Evolutionary conservation across 345 rosid species (phyloP).

Genomic region (Salix dunnii): DNA sequence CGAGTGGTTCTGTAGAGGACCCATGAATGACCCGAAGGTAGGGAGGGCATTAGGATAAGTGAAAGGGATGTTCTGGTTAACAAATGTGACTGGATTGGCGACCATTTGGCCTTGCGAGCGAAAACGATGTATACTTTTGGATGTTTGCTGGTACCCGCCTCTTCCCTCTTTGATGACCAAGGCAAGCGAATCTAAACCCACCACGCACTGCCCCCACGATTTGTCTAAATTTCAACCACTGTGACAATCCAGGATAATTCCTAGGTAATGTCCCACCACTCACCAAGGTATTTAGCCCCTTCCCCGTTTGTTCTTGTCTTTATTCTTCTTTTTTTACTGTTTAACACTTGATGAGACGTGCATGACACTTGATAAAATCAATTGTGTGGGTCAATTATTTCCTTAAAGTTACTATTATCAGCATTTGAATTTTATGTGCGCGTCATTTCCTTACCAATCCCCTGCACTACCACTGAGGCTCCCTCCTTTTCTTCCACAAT

Average conservation of each 20-base stretch:
- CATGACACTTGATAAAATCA: background rate
- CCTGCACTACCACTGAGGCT: background rate
- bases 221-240: background rate
- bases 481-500: too few relatives aligned
- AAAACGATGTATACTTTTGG: background rate
- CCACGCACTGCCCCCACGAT: background rate
- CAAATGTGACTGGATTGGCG: background rate
- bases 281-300: background rate
- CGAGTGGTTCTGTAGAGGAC: background rate
- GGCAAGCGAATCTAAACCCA: background rate
- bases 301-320: background rate
- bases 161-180: background rate
- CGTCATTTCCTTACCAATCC: background rate
- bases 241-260: background rate
- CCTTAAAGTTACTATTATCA: background rate
- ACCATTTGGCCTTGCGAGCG: background rate
- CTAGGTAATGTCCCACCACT: background rate
- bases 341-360: background rate
- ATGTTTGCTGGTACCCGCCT: background rate
- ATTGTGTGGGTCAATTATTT: background rate
- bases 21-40: background rate
- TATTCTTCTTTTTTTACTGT: background rate
- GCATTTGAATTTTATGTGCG: background rate
- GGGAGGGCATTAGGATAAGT: background rate
- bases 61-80: background rate